Conservation (phyloP, 306 rosid species). For the Castanospermum australe region DNA sequence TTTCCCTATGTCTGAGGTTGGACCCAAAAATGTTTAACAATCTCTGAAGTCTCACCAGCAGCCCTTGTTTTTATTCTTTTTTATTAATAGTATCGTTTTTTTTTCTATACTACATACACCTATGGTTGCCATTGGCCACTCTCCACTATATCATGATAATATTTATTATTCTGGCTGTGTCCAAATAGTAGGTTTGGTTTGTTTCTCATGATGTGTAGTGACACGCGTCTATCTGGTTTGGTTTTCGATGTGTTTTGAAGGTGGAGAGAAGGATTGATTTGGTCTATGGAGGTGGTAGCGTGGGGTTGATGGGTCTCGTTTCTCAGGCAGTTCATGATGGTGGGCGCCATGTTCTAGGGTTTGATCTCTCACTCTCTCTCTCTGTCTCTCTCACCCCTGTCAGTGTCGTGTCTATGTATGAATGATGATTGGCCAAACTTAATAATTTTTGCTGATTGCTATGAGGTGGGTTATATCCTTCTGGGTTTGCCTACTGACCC, state of each 20-base stretch:
- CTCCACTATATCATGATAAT: not conserved
- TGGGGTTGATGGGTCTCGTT: slow-evolving; percentile 99
- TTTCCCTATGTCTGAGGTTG: slow-evolving; percentile 34
- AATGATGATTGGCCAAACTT: slow-evolving; percentile 1
- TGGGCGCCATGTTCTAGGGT: slow-evolving; percentile 99
- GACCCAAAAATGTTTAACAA: not conserved
- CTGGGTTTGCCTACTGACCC: slow-evolving; percentile 26
- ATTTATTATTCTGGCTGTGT: not conserved
- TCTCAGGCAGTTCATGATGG: slow-evolving; percentile 99
- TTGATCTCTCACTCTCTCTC: slow-evolving; percentile 32
- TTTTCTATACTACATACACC: not conserved
- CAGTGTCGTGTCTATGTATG: not conserved
- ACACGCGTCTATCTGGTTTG: slow-evolving; percentile 53
- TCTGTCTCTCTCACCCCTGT: not conserved
- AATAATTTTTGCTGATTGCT: slow-evolving; percentile 34
- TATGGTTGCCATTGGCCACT: not conserved
- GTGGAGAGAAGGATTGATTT: slow-evolving; percentile 96
- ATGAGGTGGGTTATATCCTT: slow-evolving; percentile 9
- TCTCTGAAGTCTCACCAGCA: not conserved
- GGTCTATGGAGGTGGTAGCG: slow-evolving; percentile 99
- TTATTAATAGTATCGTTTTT: no score
- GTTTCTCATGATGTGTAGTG: slow-evolving; percentile 28
- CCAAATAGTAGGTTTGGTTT: not conserved
- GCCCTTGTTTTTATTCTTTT: not conserved
- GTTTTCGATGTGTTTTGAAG: slow-evolving; percentile 54